phyloP scores from a whole-genome alignment of 2,329 filamentous ascomycete genomes.

The Biscogniauxia marginata region DNA sequence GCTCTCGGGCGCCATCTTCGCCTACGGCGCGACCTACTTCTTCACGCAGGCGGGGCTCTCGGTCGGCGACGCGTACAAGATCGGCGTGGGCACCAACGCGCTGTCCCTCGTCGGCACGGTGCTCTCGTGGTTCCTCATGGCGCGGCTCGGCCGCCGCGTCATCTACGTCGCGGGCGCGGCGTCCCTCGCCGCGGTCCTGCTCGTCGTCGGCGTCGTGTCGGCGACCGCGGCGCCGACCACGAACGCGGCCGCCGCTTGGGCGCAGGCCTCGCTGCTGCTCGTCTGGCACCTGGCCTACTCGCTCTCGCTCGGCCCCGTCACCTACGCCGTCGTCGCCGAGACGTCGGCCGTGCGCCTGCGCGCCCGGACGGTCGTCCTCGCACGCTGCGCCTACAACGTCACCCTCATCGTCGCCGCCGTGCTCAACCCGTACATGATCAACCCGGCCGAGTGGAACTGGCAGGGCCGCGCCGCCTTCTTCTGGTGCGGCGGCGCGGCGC shows the following conservation, averaged over 20 bases:
- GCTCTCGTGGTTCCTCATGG: conserved; percentile 33
- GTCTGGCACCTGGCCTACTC: conserved; percentile 41
- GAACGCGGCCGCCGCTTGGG: conserved; percentile 36
- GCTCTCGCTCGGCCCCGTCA: conserved; percentile 41
- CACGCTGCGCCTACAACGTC: conserved; percentile 39
- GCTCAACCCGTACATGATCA: conserved; percentile 32
- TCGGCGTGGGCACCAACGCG: conserved; percentile 9
- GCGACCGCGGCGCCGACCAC: conserved; percentile 33
- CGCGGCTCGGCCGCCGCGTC: conserved; percentile 34
- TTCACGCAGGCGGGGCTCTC: conserved; percentile 29
- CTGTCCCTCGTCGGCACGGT: conserved; percentile 30
- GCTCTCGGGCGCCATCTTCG: conserved; percentile 21
- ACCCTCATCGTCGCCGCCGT: conserved; percentile 35
- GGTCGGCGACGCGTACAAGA: conserved; percentile 11
- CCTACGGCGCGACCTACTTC: conserved; percentile 32
- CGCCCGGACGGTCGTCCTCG: conserved; percentile 41
- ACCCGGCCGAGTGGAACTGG: conserved; percentile 29
- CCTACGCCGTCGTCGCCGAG: conserved; percentile 45
- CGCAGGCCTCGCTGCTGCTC: conserved; percentile 37
- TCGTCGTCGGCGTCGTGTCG: conserved; percentile 36
- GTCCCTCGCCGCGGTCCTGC: conserved; percentile 34
- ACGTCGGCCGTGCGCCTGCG: conserved; percentile 41
- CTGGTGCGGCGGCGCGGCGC: conserved; percentile 38
- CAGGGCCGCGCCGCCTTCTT: conserved; percentile 36
- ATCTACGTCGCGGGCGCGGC: conserved; percentile 35